Evolutionary conservation across 331 rosid species (phyloP), one percentile per base, ranked within the genome.

Genomic region (Cydonia oblonga): DNA sequence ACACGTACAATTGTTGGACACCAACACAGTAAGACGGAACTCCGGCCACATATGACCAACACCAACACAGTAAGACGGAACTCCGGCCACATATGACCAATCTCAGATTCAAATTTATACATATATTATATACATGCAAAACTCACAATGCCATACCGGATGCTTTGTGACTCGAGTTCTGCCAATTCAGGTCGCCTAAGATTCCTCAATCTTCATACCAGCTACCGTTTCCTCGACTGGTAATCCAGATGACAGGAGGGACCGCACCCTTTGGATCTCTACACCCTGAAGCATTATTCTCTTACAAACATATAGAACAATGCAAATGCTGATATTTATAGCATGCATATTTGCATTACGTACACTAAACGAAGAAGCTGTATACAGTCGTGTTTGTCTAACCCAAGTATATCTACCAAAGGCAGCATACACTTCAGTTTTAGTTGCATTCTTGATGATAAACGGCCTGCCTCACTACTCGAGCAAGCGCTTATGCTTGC

Each of bases 401-500:
- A 5, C 64, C n/a, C 9, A 57, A 40, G 38, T 57, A 59, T 3
- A 38, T 74, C 32, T 9, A 28, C 63, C 29, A 59, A 23, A 66
- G 52, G 30, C 46, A 71, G 26, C 66, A 70, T 15, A 49, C 29
- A 46, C 18, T 73, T 25, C 57, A 1, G 24, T 13, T 25, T 24
- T 42, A 24, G 8, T 13, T 11, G 22, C 44, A 2, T 25, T 68
- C 25, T 16, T 14, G 30, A 14, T n/a, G 14, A 15, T 61, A 38
- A 33, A 63, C 19, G 1, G 74, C 51, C 26, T 16, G 29, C 25
- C 23, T 20, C n/a, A 15, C 71, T 79, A 87, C 79, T 87, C 91
- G 13, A 87, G 85, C 80, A 80, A 82, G 76, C 92, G 89, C 72
- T 88, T 93, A 82, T 87, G 84, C 89, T 87, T 93, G 67, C 95